Base-by-base conservation (phyloP, 768 basidiomycete genomes). In the Macrolepiota albuminosa region DNA sequence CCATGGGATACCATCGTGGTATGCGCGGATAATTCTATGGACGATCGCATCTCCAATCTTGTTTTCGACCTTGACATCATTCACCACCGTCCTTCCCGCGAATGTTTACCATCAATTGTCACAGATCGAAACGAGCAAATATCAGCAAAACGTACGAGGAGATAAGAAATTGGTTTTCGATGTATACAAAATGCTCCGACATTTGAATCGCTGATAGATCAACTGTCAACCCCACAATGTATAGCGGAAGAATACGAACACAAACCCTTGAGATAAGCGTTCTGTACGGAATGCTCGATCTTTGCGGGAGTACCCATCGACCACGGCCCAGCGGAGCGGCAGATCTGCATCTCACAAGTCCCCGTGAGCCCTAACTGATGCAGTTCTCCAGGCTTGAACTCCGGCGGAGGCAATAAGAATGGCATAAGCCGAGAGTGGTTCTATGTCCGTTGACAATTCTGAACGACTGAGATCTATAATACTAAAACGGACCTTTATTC, bases 101-200 rank as follows among this genome's bases (percentile, higher is more conserved):
- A 55, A 60, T 56, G 67, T 55, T 54, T 24, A 61, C 21, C 45
- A 54, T 63, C 54, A 42, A 40, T 40, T 46, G 13, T 43, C 11
- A 18, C 6, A 16, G 4, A 54, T 29, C 26, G n/a, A 54, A 31
- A 39, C 24, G 26, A 40, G 39, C 3, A 39, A 43, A n/a, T 29
- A 24, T 56, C n/a, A 43, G 46, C 11, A 26, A 6, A 45, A 53
- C 89, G 70, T 71, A 93, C 91, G 90, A 92, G 1, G 90, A 87
- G 63, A 94, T 91, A 72, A 94, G 93, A 68, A 93, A 94, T 69
- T 94, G 92, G 65, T 95, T 94, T 70, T 98, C 96, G 63, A 99
- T 97, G 75, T 99, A 99, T 37, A 99, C 91, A 69, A 98, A 99
- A 69, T 97, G 94, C 65, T 98, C 94, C 29, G 94, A 95, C 68